Evolutionary conservation across 805 yeast species (phyloP).

Genomic region (Starmerella potacharoeniae): DNA sequence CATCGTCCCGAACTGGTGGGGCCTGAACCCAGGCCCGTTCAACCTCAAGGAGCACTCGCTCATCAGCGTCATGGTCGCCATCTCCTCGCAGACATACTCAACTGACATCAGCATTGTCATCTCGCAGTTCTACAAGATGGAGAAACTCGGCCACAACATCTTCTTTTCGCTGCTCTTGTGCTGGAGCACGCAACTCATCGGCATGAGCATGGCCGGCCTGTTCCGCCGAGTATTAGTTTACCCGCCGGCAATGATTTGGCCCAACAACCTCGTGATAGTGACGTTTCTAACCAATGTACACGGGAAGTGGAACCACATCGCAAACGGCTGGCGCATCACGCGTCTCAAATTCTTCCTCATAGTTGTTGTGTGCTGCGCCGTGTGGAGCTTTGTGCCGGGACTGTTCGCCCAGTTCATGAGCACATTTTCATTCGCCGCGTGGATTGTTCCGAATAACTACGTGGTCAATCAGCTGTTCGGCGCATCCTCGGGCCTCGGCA

Average conservation of each 20-base stretch:
- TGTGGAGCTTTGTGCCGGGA: constrained; percentile 53
- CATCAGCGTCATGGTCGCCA: constrained; percentile 40
- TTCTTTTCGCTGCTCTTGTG: constrained; percentile 46
- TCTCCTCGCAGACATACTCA: constrained; percentile 33
- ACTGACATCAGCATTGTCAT: constrained; percentile 46
- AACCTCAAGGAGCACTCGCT: constrained; percentile 53
- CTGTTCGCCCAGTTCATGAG: constrained; percentile 49
- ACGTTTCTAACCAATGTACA: constrained; percentile 46
- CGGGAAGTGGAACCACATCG: constrained; percentile 38
- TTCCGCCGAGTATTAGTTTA: constrained; percentile 46
- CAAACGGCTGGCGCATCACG: constrained; percentile 52
- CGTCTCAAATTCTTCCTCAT: constrained; percentile 39
- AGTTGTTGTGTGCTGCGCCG: constrained; percentile 33
- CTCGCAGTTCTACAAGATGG: constrained; percentile 37
- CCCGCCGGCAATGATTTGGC: constrained; percentile 61
- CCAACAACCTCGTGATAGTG: constrained; percentile 47
- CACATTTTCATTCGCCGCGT: constrained; percentile 47
- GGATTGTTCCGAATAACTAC: constrained; percentile 51
- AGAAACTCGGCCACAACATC: constrained; percentile 28
- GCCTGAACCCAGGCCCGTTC: constrained; percentile 49
- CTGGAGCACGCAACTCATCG: constrained; percentile 50
- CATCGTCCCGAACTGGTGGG: constrained; percentile 29
- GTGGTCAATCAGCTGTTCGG: constrained; percentile 60
- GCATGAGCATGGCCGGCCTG: constrained; percentile 58
- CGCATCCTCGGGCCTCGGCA: constrained; percentile 46